These are phyloP conservation scores for Podaxis sp. DNA, from an alignment of 768 basidiomycete genomes.

Conservation along the genomic window DNA sequence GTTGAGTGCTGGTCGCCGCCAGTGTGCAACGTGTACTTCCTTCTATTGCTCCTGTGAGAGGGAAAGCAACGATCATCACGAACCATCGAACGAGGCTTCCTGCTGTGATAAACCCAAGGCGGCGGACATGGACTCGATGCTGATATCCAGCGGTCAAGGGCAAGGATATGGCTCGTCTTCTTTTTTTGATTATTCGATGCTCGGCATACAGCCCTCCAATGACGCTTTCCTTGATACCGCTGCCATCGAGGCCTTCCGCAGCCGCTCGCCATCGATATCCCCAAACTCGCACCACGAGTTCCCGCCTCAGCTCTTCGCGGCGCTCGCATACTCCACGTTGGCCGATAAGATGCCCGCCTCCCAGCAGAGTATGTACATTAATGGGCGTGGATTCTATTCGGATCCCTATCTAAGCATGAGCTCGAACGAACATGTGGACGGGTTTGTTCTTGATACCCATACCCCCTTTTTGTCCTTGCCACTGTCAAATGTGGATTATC, in stretches of 20 bases:
- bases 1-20: background rate
- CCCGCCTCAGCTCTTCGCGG: conserved; percentile 12
- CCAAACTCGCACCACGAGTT: conserved; percentile 29
- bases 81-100: background rate
- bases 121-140: background rate
- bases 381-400: conserved; percentile 18
- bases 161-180: conserved; percentile 1
- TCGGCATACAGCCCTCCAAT: conserved; percentile 1
- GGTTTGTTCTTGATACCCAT: conserved; percentile 1
- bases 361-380: conserved; percentile 27
- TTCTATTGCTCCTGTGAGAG: conserved; percentile 10
- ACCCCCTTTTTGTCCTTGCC: background rate
- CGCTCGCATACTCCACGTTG: conserved; percentile 9
- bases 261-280: conserved; percentile 29
- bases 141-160: background rate
- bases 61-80: background rate
- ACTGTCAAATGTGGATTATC: conserved; percentile 13
- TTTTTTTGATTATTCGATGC: conserved; percentile 13
- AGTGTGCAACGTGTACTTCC: conserved; percentile 11
- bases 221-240: conserved; percentile 13
- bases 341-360: conserved; percentile 19
- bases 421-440: conserved; percentile 16
- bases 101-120: conserved; percentile 11
- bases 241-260: conserved; percentile 19
- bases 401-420: conserved; percentile 20